Conservation (phyloP, 2,329 filamentous ascomycete species). For the Paraphoma chrysanthemicola region DNA sequence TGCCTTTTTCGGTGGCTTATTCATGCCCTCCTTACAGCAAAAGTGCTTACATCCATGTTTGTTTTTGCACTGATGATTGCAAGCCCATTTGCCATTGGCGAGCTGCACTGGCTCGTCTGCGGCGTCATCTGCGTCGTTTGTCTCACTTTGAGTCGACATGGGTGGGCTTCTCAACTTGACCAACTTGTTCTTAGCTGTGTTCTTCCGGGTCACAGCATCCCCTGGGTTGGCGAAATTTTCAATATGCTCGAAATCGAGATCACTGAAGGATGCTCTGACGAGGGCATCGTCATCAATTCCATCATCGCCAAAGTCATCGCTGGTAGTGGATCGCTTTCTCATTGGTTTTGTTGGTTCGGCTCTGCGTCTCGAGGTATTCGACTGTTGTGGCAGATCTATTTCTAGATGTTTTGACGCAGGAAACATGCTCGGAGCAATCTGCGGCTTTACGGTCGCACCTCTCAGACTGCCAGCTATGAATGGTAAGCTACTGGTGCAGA, state of each 20-base stretch:
- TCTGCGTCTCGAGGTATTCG: conserved; percentile 42
- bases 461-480: conserved; percentile 62
- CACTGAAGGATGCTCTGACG: conserved; percentile 49
- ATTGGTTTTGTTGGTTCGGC: conserved; percentile 16
- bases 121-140: conserved; percentile 11
- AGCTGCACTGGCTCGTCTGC: conserved; percentile 59
- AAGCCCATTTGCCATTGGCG: conserved; percentile 75
- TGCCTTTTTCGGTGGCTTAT: conserved; percentile 64
- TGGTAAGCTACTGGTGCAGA: conserved; percentile 8
- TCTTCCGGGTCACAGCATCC: conserved; percentile 22
- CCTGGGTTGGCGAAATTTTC: conserved; percentile 55
- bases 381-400: conserved; percentile 18
- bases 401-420: conserved; percentile 30
- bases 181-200: conserved; percentile 25
- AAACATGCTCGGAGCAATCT: conserved; percentile 57
- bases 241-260: conserved; percentile 58
- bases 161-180: conserved; percentile 6
- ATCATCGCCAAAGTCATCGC: conserved; percentile 62
- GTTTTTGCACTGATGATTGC: conserved; percentile 73
- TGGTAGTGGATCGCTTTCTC: conserved; percentile 17
- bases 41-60: conserved; percentile 70
- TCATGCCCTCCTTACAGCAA: conserved; percentile 75
- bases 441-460: conserved; percentile 59
- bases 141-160: neutral
- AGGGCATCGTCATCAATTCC: conserved; percentile 62